These are phyloP conservation scores for Epichloe uncinata DNA, from an alignment of 2,329 filamentous ascomycete species.

Conservation along the genomic window DNA sequence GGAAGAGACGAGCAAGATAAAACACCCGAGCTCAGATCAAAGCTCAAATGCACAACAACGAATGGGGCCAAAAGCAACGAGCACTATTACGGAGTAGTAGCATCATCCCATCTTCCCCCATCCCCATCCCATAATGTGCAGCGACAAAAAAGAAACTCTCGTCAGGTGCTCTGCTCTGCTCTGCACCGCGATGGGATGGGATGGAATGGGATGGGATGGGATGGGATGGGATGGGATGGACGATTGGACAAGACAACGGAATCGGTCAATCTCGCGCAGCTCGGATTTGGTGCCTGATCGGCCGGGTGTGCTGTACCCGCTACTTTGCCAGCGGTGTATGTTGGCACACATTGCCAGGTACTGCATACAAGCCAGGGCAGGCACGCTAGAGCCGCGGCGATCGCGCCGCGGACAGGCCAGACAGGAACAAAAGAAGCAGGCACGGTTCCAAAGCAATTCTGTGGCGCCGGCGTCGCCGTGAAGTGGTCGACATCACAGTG, in stretches of 20 bases:
- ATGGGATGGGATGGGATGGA: neutral
- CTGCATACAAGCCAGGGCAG: neutral
- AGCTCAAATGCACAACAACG: neutral
- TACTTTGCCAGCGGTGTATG: neutral
- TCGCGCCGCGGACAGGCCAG: conserved; percentile 1
- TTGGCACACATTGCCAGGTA: neutral
- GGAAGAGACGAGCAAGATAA: neutral
- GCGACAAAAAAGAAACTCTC: neutral
- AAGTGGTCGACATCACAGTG: too few species aligned
- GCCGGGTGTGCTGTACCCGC: neutral
- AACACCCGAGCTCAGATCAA: neutral
- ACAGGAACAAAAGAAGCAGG: neutral
- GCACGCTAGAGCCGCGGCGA: conserved; percentile 5
- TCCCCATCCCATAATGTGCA: neutral
- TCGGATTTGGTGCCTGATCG: neutral
- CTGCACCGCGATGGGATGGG: neutral
- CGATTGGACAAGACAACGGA: too few species aligned
- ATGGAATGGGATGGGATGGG: neutral
- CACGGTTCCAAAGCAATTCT: neutral
- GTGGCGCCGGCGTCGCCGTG: too few species aligned
- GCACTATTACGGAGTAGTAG: too few species aligned
- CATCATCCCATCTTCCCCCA: neutral
- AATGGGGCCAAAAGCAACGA: too few species aligned
- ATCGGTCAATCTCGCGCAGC: neutral
- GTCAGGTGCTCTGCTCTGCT: neutral